Evolutionary conservation across 2,329 filamentous ascomycete genomes (phyloP).

Genomic region (Xylariaceae sp.): DNA sequence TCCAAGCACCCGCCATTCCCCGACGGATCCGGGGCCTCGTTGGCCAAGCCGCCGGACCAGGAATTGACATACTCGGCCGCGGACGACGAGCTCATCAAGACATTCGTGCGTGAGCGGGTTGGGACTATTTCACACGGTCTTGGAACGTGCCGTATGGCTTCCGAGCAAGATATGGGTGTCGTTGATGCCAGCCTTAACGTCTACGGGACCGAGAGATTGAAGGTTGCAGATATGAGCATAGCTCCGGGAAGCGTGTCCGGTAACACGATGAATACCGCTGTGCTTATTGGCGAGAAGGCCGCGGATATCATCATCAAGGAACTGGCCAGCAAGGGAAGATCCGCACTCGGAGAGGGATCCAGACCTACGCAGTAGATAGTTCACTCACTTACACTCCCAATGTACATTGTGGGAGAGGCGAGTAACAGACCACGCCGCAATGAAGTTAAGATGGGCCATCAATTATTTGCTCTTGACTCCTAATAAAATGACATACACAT

Average conservation of each 20-base stretch:
- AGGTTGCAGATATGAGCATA: conserved; percentile 34
- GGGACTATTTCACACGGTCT: conserved; percentile 39
- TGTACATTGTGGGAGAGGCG: too few species aligned
- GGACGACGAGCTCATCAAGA: conserved; percentile 43
- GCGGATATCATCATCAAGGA: conserved; percentile 5
- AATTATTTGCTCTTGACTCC: too few species aligned
- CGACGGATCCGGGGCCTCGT: too few species aligned
- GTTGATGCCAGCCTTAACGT: conserved; percentile 38
- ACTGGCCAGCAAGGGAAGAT: too few species aligned
- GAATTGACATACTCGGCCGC: too few species aligned
- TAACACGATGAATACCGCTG: conserved; percentile 46
- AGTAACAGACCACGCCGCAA: too few species aligned
- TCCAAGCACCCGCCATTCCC: conserved; percentile 45
- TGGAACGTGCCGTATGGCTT: conserved; percentile 40
- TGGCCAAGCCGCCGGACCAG: too few species aligned
- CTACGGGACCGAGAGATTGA: conserved; percentile 36
- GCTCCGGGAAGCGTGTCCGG: conserved; percentile 34
- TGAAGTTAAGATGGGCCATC: too few species aligned
- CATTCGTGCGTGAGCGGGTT: conserved; percentile 34
- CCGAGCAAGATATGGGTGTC: conserved; percentile 34
- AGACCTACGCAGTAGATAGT: too few species aligned
- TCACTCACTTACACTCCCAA: too few species aligned
- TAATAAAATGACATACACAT: too few species aligned
- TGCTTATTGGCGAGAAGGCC: conserved; percentile 42
- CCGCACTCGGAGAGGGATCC: too few species aligned